Base-by-base conservation (phyloP, 179 eudicot genomes). In the Silene vulgaris region DNA sequence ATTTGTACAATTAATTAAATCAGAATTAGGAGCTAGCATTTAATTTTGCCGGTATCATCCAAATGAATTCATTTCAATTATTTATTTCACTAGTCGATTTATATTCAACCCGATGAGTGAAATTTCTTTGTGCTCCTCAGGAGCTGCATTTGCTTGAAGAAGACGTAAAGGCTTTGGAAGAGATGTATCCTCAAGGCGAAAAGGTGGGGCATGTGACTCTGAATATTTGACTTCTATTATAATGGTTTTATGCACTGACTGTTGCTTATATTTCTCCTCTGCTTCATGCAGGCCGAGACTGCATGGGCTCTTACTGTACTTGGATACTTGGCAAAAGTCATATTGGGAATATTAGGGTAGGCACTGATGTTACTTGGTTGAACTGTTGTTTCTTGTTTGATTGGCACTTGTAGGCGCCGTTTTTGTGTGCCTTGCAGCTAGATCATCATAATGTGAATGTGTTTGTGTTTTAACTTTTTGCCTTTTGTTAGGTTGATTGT, bases 171-270 rank as follows among this genome's bases (percentile, higher is more conserved):
- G 93, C 93, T 84, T 82, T 96, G 82, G 99, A 96, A 86, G 99
- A 96, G 86, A 93, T 95, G 97, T 96, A 96, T 81, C 99, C 99
- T 82, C 99, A 96, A 84, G 99, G 99, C 74, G 99, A 96, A 88
- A 81, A 96, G 97, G 99, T 93, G 76, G 83, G 74, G 28, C 54
- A 9, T 74, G 66, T 69, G 64, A 23, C 50, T 71, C 13, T 76
- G 78, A 61, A n/a, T 61, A 20, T 20, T 60, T 68, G 57, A 12
- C 14, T 28, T 37, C 28, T 70, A 61, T 75, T 4, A 40, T 29
- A 14, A 65, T 1, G 28, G 32, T 77, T 26, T 23, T 65, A 35
- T 7, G 66, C 29, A 13, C 4, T 37, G 32, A 75, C n/a, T 32
- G 56, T 76, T 71, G 20, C 73, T 84, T 73, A 80, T 79, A 56